Percentiles rank a stretch among this genome's conserved stretches.
These are phyloP conservation scores for Lentinula aciculospora DNA, from an alignment of 768 basidiomycete genomes.

Conservation along the genomic window DNA sequence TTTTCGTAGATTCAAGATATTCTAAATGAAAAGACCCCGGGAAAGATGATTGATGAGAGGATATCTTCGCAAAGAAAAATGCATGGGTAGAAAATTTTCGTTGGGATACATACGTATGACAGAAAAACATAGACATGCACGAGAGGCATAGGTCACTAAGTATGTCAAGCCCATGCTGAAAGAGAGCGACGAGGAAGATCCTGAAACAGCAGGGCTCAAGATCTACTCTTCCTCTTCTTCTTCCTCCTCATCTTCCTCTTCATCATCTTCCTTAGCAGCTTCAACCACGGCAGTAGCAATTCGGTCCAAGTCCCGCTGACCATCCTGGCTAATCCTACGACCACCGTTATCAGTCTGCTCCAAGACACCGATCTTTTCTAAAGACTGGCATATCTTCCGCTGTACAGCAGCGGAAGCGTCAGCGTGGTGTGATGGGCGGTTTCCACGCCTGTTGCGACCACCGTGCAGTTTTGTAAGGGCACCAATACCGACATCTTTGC, in stretches of 20 bases:
- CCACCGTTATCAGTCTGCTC: conserved; percentile 93
- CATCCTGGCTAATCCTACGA: conserved; percentile 94
- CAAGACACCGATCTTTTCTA: conserved; percentile 98
- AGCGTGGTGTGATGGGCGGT: conserved; percentile 94
- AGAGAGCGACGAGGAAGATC: neutral
- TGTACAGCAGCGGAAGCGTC: conserved; percentile 84
- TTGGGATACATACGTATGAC: neutral
- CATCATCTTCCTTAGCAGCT: conserved; percentile 65
- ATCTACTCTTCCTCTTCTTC: conserved; percentile 55
- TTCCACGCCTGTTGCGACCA: conserved; percentile 91
- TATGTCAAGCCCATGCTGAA: neutral
- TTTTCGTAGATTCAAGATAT: too few species aligned
- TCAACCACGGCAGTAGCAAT: conserved; percentile 89
- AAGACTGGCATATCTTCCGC: conserved; percentile 91
- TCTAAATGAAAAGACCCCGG: too few species aligned
- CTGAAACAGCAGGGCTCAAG: neutral
- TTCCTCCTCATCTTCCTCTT: conserved; percentile 69
- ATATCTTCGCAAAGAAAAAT: too few species aligned
- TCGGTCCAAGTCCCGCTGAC: conserved; percentile 91
- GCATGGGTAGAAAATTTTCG: neutral
- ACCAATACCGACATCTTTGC: conserved; percentile 94
- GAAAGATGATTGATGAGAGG: too few species aligned
- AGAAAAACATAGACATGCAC: conserved; percentile 3
- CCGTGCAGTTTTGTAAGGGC: conserved; percentile 95
- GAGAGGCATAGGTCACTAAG: neutral